phyloP scores from a whole-genome alignment of 2,329 filamentous ascomycete species.

The Neofusicoccum parvum region DNA sequence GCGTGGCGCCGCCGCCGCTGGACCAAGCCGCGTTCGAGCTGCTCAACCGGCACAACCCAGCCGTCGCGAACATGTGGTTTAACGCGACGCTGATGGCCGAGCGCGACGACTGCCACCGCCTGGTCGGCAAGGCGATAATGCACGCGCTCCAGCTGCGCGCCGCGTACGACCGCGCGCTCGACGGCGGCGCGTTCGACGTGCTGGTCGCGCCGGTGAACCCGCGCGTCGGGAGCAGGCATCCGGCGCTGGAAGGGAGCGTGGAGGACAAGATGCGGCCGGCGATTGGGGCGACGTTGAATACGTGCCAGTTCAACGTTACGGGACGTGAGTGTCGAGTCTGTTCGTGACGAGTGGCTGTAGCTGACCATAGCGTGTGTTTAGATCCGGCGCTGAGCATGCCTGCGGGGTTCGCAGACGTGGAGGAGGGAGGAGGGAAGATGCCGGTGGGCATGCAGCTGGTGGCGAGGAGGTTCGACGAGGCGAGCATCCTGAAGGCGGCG shows the following conservation, averaged over 20 bases:
- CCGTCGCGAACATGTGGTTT: constrained; percentile 49
- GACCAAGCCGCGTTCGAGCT: constrained; percentile 48
- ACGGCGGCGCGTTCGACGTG: constrained; percentile 45
- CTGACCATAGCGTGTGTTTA: background rate
- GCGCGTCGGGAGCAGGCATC: constrained; percentile 48
- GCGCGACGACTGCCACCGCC: constrained; percentile 30
- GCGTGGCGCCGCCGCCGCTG: constrained; percentile 29
- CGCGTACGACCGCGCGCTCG: constrained; percentile 51
- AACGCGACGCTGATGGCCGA: constrained; percentile 37
- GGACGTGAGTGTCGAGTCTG: constrained; percentile 35
- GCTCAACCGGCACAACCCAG: constrained; percentile 47
- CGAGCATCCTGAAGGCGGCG: constrained; percentile 37
- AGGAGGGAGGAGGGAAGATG: constrained; percentile 29
- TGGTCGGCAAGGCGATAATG: constrained; percentile 50
- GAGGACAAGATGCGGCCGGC: constrained; percentile 47
- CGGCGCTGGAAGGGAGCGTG: constrained; percentile 35
- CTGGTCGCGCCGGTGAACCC: constrained; percentile 53
- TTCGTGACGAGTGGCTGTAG: too few species aligned
- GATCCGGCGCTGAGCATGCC: constrained; percentile 54
- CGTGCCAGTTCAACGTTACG: constrained; percentile 53
- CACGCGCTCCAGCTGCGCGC: constrained; percentile 51
- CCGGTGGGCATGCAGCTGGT: constrained; percentile 43
- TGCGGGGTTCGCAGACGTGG: constrained; percentile 34
- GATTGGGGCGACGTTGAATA: constrained; percentile 49
- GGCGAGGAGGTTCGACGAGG: constrained; percentile 37